Percentiles rank a stretch among this genome's conserved stretches.
These are phyloP conservation scores for Barnettozyma pratensis DNA, from an alignment of 805 yeast species.

Conservation along the genomic window DNA sequence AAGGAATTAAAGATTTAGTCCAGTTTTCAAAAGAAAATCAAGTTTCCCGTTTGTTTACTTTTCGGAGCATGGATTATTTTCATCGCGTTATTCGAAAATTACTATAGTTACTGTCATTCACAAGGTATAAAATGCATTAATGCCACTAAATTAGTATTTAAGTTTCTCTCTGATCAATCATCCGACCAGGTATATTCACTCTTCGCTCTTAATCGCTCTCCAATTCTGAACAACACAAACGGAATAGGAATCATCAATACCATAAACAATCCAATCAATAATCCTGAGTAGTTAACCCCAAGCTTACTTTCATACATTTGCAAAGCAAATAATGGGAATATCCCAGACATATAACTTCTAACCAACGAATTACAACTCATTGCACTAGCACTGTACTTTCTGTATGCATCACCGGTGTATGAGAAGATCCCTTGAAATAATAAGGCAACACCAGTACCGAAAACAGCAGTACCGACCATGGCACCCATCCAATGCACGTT, in stretches of 20 bases:
- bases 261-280: conserved; percentile 46
- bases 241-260: conserved; percentile 51
- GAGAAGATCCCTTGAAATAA: conserved; percentile 63
- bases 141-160: no score
- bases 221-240: conserved; percentile 44
- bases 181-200: conserved; percentile 42
- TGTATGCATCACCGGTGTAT: conserved; percentile 62
- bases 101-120: no score
- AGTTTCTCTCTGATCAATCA: not conserved
- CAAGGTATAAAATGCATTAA: no score
- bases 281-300: conserved; percentile 56
- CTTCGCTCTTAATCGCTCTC: conserved; percentile 37
- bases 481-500: conserved; percentile 72
- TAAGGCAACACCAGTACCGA: conserved; percentile 65
- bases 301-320: conserved; percentile 48
- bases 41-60: no score
- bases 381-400: conserved; percentile 47
- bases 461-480: conserved; percentile 63
- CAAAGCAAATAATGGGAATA: conserved; percentile 51
- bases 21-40: no score
- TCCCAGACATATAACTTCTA: conserved; percentile 50
- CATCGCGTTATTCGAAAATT: no score
- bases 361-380: conserved; percentile 48
- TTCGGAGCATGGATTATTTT: no score
- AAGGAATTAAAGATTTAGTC: no score